Conservation (phyloP, 768 basidiomycete genomes). For the Kwoniella pini region DNA sequence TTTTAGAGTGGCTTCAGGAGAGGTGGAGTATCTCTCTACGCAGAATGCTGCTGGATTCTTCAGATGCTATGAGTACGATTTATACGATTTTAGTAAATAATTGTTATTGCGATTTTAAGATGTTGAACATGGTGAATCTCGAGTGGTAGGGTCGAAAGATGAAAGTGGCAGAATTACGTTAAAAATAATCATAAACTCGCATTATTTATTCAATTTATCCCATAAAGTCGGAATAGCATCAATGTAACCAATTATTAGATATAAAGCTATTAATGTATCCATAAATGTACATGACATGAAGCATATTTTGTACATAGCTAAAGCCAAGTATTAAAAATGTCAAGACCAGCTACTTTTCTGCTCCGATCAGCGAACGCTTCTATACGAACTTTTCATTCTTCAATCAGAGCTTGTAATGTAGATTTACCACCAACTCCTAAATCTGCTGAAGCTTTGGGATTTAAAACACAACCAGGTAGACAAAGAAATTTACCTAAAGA, state of each 20-base stretch:
- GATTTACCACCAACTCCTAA: slow-evolving; percentile 10
- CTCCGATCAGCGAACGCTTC: not conserved
- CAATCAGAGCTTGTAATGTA: not conserved
- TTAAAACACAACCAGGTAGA: slow-evolving; percentile 15
- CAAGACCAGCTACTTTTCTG: not conserved
- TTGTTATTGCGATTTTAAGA: too few relatives aligned
- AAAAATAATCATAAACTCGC: slow-evolving; percentile 2
- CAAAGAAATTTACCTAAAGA: slow-evolving; percentile 16
- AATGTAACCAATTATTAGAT: not conserved
- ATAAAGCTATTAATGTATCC: too few relatives aligned
- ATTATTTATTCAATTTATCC: slow-evolving; percentile 26
- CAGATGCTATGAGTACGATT: too few relatives aligned
- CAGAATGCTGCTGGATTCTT: too few relatives aligned
- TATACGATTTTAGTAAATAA: too few relatives aligned
- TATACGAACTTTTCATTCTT: not conserved
- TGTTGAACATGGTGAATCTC: not conserved
- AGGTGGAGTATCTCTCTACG: too few relatives aligned
- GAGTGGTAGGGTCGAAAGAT: slow-evolving; percentile 10
- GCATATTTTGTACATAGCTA: not conserved
- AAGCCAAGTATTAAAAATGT: slow-evolving; percentile 12
- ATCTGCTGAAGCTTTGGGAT: slow-evolving; percentile 21
- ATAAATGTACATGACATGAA: not conserved
- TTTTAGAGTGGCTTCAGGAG: too few relatives aligned
- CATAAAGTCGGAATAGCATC: slow-evolving; percentile 12
- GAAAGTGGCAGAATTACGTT: slow-evolving; percentile 8